These are phyloP conservation scores for Teratosphaeria nubilosa DNA, from an alignment of 2,329 filamentous ascomycete genomes.

Conservation along the genomic window DNA sequence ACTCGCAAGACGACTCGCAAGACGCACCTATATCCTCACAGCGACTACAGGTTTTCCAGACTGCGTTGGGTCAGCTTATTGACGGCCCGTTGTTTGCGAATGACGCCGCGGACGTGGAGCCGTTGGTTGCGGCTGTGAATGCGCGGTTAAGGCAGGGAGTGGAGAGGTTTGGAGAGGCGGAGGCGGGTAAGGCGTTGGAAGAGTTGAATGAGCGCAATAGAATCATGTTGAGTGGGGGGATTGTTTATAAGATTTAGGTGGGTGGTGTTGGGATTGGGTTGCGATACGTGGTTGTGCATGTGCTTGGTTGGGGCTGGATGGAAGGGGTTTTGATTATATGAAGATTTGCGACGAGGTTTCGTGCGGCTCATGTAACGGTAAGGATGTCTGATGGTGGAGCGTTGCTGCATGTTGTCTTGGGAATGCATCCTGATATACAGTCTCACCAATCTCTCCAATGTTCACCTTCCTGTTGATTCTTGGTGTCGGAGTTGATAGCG, in stretches of 20 bases:
- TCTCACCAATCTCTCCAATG: too few species aligned
- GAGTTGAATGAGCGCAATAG: constrained; percentile 75
- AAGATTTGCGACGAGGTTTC: neutral
- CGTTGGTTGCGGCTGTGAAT: constrained; percentile 73
- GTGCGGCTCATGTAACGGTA: neutral
- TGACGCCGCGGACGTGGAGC: constrained; percentile 67
- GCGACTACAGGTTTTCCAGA: constrained; percentile 66
- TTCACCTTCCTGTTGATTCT: too few species aligned
- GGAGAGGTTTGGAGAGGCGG: constrained; percentile 54
- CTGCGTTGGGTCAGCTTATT: constrained; percentile 71
- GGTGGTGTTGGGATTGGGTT: neutral
- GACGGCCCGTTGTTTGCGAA: constrained; percentile 76
- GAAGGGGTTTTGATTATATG: neutral
- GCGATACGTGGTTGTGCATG: neutral
- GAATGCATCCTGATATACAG: too few species aligned
- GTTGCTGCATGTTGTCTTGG: neutral
- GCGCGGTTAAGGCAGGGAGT: constrained; percentile 50
- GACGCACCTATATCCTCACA: constrained; percentile 46
- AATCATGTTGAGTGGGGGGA: constrained; percentile 59
- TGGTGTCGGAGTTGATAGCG: too few species aligned
- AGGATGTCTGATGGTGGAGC: neutral
- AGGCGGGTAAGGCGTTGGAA: constrained; percentile 68
- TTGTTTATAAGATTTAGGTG: constrained; percentile 39
- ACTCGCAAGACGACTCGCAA: constrained; percentile 40
- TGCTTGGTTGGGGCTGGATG: neutral